phyloP scores from a whole-genome alignment of 305 asterid species.

The Caryopteris hybrid region DNA sequence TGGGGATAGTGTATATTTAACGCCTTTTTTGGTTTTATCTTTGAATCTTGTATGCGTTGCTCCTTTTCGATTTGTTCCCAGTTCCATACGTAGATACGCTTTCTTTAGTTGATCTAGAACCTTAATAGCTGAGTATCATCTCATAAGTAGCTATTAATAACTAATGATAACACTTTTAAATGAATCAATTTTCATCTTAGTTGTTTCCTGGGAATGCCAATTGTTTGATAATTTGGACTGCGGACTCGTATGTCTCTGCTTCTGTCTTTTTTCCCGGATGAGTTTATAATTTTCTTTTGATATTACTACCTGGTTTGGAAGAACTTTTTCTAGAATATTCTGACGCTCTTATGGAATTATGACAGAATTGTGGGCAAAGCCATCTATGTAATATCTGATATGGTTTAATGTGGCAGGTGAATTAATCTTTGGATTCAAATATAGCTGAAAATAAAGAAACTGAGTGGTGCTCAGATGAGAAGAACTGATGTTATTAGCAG shows the following conservation, averaged over 20 bases:
- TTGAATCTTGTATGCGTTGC: neutral
- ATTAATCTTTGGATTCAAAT: neutral
- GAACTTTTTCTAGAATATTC: neutral
- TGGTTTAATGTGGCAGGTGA: slow-evolving; percentile 34
- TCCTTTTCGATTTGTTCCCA: neutral
- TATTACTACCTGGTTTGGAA: neutral
- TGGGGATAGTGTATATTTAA: neutral
- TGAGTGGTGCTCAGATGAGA: slow-evolving; percentile 63
- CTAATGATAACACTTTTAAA: neutral
- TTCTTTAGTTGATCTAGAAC: slow-evolving; percentile 19
- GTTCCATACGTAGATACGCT: neutral
- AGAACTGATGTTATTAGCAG: slow-evolving; percentile 94
- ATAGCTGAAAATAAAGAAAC: slow-evolving; percentile 24
- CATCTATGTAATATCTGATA: neutral
- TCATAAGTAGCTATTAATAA: neutral
- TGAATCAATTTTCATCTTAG: neutral
- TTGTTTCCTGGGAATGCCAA: neutral
- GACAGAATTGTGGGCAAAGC: neutral
- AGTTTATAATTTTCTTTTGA: neutral
- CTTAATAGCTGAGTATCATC: neutral
- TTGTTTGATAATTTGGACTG: neutral
- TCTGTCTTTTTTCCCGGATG: neutral
- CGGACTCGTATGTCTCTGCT: neutral
- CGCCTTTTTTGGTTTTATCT: slow-evolving; percentile 13
- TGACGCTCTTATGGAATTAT: neutral